Base-by-base conservation (phyloP, 2,329 filamentous ascomycete genomes). In the Xylaria sp. region DNA sequence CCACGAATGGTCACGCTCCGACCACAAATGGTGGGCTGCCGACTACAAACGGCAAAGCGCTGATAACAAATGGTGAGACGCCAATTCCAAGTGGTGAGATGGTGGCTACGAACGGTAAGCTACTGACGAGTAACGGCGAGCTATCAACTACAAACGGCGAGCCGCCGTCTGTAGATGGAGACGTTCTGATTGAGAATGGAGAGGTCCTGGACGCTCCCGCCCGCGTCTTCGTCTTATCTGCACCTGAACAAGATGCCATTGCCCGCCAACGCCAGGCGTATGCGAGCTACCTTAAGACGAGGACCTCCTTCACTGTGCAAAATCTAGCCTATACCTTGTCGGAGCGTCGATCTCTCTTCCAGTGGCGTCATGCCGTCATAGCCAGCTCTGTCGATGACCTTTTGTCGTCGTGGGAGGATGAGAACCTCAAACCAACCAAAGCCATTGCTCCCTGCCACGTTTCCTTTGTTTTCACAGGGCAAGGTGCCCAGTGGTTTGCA, bases 401-500 rank as follows among this genome's bases (percentile, higher is more conserved):
- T 13, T 15, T 50, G 23, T 60, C 56, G 23, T 52, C 55, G 6
- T 52, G 34, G 34, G 54, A 34, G 28, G 54, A 64, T 37, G 34
- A 62, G 15, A 56, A 13, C 32, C 59, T 44, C n/a, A 23, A 37
- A 7, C 44, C 59, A 57, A 32, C 63, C 9, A 28, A 66, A 63
- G 13, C 68, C 48, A 8, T 34, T 58, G 3, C 68, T 46, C 15
- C 65, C 64, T 25, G 68, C 68, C 18, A 65, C 18, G 55, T 54
- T 41, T 52, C 63, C 18, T 65, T 34, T 32, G 56, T 61, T 4
- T 66, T 60, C 25, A 66, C 63, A 6, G 63, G 63, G 1, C 63
- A 75, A 56, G 74, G 74, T 2, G 73, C 74, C 10, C 74, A 74
- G 25, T 75, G 73, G 72, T 48, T 56, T 58, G 69, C 65, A 7